phyloP scores from a whole-genome alignment of 169 alveolate genomes.

The Amoebophrya sp. region DNA sequence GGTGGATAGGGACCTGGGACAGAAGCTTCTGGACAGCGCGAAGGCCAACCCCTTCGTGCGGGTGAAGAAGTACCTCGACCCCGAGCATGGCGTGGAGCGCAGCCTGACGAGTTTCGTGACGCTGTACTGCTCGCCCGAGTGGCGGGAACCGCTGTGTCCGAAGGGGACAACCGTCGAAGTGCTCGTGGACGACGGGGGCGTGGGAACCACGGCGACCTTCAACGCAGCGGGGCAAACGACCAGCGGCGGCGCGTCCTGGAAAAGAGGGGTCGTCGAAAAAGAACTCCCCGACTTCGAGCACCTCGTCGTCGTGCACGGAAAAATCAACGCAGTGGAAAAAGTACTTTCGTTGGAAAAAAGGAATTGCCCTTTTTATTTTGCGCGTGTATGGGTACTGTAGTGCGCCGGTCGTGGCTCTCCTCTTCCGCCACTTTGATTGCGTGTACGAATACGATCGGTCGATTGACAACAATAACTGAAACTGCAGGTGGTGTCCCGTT shows the following conservation, averaged over 20 bases:
- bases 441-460: not conserved
- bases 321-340: not conserved
- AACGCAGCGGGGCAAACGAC: too few species aligned
- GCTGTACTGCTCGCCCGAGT: not conserved
- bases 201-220: too few species aligned
- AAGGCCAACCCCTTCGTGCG: too few species aligned
- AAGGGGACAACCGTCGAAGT: not conserved
- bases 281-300: not conserved
- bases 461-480: not conserved
- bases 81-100: not conserved
- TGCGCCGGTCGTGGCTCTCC: not conserved
- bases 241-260: too few species aligned
- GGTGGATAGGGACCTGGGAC: not conserved
- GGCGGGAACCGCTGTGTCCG: not conserved
- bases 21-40: not conserved
- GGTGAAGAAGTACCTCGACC: not conserved
- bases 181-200: not conserved
- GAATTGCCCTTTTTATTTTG: not conserved
- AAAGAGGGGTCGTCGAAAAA: not conserved
- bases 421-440: not conserved
- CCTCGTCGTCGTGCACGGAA: not conserved
- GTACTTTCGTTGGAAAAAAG: not conserved
- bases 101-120: not conserved
- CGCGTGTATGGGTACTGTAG: too few species aligned
- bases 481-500: not conserved